Evolutionary conservation across 768 basidiomycete species (phyloP).

Genomic region (Baorangia bicolor): DNA sequence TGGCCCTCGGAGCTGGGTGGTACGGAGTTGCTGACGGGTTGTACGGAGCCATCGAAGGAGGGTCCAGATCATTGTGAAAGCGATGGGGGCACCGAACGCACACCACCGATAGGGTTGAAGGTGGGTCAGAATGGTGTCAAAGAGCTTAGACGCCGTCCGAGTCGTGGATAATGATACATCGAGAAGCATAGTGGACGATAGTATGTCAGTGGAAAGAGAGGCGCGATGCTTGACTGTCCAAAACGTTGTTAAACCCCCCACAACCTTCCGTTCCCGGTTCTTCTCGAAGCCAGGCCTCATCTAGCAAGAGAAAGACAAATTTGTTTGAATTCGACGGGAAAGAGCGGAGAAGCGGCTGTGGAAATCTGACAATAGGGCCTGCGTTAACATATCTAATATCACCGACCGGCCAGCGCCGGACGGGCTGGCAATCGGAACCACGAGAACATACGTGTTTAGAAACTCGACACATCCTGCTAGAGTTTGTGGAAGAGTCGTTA

Average conservation of each 20-base stretch:
- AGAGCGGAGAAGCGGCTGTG: too few relatives aligned
- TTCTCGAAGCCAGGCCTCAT: neutral
- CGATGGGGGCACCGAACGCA: neutral
- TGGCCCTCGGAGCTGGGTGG: conserved; percentile 20
- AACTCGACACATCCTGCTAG: too few relatives aligned
- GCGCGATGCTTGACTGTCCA: neutral
- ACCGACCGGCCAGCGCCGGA: too few relatives aligned
- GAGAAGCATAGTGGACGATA: neutral
- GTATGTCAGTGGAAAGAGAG: neutral
- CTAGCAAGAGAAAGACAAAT: too few relatives aligned
- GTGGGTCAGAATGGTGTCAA: neutral
- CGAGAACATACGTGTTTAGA: too few relatives aligned
- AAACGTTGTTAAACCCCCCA: neutral
- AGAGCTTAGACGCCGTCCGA: neutral
- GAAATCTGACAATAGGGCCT: too few relatives aligned
- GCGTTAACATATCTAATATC: too few relatives aligned
- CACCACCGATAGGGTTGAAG: neutral
- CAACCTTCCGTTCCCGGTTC: neutral
- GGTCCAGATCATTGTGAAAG: neutral
- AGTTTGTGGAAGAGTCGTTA: too few relatives aligned
- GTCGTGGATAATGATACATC: neutral
- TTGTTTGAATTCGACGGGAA: too few relatives aligned
- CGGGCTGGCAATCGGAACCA: too few relatives aligned
- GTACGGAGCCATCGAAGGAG: conserved; percentile 5
- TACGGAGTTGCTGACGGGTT: neutral